Conservation (phyloP, 225 moss, liverwort and hornwort species). For the Straminergon stramineum region DNA sequence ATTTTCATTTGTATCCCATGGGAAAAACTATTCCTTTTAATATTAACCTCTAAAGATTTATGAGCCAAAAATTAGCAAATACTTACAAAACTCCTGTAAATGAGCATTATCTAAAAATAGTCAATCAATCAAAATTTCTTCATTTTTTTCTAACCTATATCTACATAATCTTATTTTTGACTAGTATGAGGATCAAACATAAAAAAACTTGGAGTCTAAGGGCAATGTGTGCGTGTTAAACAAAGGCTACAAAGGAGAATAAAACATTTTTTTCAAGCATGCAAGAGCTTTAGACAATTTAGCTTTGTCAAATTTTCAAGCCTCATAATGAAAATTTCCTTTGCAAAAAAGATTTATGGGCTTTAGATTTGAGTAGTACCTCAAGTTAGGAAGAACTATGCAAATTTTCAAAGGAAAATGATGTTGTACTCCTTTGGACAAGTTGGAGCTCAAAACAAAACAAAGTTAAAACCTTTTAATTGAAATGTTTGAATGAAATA, state of each 20-base stretch:
- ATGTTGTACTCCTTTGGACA: fast-evolving
- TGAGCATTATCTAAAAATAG: background rate
- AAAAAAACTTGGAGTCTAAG: background rate
- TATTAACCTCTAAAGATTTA: background rate
- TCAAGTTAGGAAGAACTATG: background rate
- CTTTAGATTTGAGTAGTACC: background rate
- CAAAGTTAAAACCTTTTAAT: too few relatives aligned
- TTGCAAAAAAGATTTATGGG: background rate
- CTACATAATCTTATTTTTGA: background rate
- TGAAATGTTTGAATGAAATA: too few relatives aligned
- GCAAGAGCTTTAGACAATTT: fast-evolving
- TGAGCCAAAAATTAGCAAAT: fast-evolving
- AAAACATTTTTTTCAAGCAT: background rate
- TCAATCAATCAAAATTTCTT: background rate
- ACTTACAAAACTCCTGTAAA: fast-evolving
- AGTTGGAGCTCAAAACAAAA: background rate
- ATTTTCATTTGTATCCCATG: background rate
- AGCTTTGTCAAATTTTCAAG: fast-evolving
- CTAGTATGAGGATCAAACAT: background rate
- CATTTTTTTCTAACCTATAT: too few relatives aligned
- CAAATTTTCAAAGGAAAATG: background rate
- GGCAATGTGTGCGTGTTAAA: background rate
- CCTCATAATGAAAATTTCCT: background rate
- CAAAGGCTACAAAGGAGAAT: background rate
- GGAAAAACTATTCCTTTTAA: fast-evolving